Evolutionary conservation across 768 basidiomycete species (phyloP).

Genomic region (Trametes punicea): DNA sequence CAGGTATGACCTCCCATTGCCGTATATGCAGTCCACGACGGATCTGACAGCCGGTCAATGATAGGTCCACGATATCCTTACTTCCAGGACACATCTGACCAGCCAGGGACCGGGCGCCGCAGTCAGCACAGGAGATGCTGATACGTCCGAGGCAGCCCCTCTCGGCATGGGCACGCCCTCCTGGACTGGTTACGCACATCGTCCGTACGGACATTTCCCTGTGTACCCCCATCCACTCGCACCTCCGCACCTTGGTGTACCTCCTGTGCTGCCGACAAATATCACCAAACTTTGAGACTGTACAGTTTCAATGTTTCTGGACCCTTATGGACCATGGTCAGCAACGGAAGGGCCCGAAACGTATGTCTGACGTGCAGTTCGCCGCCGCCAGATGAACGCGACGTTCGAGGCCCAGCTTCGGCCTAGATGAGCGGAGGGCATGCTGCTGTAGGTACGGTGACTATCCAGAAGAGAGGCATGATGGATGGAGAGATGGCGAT

Average conservation of each 20-base stretch:
- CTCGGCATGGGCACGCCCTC: constrained; percentile 4
- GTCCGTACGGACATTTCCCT: constrained; percentile 5
- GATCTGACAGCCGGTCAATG: background rate
- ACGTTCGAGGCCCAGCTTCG: background rate
- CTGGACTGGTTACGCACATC: constrained; percentile 16
- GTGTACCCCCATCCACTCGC: constrained; percentile 2
- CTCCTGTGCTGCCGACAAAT: constrained; percentile 9
- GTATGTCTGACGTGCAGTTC: background rate
- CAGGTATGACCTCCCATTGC: constrained; percentile 47
- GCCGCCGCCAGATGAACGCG: background rate
- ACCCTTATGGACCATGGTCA: background rate
- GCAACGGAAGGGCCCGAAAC: background rate
- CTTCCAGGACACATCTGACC: constrained; percentile 7
- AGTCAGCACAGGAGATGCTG: background rate
- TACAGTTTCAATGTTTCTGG: background rate
- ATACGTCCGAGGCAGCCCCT: background rate
- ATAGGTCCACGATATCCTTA: constrained; percentile 23
- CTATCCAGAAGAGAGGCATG: background rate
- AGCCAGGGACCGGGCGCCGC: background rate
- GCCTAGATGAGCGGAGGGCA: background rate
- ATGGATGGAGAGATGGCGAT: background rate
- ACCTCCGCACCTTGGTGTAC: constrained; percentile 6
- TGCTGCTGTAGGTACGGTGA: background rate
- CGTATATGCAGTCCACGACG: no score
- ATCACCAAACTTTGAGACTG: constrained; percentile 19